A percentile compares a stretch with the other conserved stretches of the same genome.
These are phyloP conservation scores for Teratosphaeria viscida DNA, from an alignment of 2,329 filamentous ascomycete species.

Conservation along the genomic window DNA sequence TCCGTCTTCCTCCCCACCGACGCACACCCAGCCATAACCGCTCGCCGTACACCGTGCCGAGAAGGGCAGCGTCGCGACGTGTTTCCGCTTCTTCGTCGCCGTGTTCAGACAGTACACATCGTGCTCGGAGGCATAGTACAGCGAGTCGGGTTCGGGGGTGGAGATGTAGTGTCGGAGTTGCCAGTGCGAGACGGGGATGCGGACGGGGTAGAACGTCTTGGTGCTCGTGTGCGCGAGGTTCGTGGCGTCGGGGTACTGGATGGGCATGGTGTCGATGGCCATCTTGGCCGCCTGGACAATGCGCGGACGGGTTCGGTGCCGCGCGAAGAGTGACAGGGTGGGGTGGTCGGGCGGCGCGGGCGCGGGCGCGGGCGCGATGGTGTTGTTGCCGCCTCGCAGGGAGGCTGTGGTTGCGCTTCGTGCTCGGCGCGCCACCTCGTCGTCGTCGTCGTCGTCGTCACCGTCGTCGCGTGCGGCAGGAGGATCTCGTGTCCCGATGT, in stretches of 20 bases:
- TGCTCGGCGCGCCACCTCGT: background rate
- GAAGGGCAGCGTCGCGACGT: constrained; percentile 58
- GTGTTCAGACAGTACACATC: constrained; percentile 51
- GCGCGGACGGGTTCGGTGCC: background rate
- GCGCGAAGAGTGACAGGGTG: background rate
- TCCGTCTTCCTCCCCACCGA: constrained; percentile 72
- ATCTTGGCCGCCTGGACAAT: background rate
- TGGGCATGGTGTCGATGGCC: background rate
- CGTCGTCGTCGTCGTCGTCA: background rate
- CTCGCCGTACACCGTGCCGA: constrained; percentile 79
- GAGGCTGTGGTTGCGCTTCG: background rate
- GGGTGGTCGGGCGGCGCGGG: background rate
- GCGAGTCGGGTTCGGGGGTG: constrained; percentile 60
- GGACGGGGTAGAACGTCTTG: constrained; percentile 38
- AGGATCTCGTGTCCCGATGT: background rate
- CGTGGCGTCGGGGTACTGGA: constrained; percentile 33
- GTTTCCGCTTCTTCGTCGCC: constrained; percentile 59
- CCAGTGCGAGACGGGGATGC: constrained; percentile 54
- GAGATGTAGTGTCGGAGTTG: constrained; percentile 86
- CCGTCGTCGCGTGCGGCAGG: background rate
- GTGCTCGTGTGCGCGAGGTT: constrained; percentile 31
- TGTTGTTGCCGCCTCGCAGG: background rate
- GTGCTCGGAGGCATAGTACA: constrained; percentile 75
- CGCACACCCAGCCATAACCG: constrained; percentile 77
- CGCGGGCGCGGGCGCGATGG: background rate